Base-by-base conservation (phyloP, 2,329 filamentous ascomycete species). In the Biscogniauxia mediterranea region DNA sequence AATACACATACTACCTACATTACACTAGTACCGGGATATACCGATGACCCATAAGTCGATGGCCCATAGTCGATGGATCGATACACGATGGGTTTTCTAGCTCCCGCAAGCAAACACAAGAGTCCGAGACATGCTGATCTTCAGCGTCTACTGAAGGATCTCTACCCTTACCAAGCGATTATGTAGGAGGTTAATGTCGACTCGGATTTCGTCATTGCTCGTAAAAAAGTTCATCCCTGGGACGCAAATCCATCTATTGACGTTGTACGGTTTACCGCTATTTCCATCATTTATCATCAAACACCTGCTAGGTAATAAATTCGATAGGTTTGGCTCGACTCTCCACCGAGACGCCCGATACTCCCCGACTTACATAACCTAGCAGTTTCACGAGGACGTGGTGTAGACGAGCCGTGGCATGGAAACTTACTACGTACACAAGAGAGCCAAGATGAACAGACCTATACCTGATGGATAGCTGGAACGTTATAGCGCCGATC, bases 111-210 rank as follows among this genome's bases (percentile, higher is more conserved):
- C 65, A 67, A 67, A 65, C 63, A 52, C 60, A 62, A 65, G 65
- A 63, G 11, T 64, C 65, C 64, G 62, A 67, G 65, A 65, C 63
- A 67, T 60, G 56, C 25, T 55, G 60, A 64, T 64, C 60, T 58
- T 62, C 63, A 52, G 19, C 50, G 21, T 21, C 19, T 25, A 46
- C 38, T 46, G 38, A 46, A 46, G 38, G 38, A 46, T 9, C 6
- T 46, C 38, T 46, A 46, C 11, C 38, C 38, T n/a, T 46, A 46
- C 38, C 38, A 46, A 46, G 38, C 38, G 13, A 46, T 46, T 46
- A 46, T 6, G 38, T 46, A 3, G 38, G 38, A 17, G 38, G 38
- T 11, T n/a, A 46, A n/a, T 46, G 15, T 11, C 38, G 17, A n/a
- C 17, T 17, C 13, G 38, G 17, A 46, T 4, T 42, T 28, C 26